Percentiles rank a stretch among this genome's conserved stretches.
phyloP scores from a whole-genome alignment of 2,329 filamentous ascomycete species.

The Penicillium sp. region DNA sequence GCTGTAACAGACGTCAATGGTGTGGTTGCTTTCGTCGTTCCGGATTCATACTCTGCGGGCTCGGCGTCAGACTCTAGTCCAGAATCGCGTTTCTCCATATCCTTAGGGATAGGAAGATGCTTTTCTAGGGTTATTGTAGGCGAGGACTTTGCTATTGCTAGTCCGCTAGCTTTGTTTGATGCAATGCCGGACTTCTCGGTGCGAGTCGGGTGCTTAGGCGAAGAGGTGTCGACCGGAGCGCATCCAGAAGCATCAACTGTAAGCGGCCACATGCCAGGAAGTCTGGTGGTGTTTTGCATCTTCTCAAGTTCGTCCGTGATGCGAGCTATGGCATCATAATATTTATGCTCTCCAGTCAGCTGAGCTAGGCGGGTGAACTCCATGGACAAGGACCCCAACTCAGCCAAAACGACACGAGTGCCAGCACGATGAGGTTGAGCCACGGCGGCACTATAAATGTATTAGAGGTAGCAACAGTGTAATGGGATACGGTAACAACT shows the following conservation, averaged over 20 bases:
- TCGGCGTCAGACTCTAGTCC: constrained; percentile 25
- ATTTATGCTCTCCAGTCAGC: constrained; percentile 73
- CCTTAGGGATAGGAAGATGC: constrained; percentile 9
- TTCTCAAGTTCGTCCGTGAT: constrained; percentile 77
- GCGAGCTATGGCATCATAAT: constrained; percentile 84
- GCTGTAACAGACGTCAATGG: constrained; percentile 1
- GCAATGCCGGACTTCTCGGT: constrained; percentile 19
- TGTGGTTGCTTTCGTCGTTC: constrained; percentile 8
- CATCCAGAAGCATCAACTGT: constrained; percentile 76
- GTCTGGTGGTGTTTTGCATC: constrained; percentile 65
- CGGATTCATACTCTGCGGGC: constrained; percentile 23
- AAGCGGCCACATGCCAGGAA: constrained; percentile 79
- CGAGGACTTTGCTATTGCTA: not conserved
- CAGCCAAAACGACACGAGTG: constrained; percentile 55
- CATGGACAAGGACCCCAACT: constrained; percentile 74
- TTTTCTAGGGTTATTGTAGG: not conserved
- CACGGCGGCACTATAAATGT: constrained; percentile 43
- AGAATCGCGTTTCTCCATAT: constrained; percentile 22
- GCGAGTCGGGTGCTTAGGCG: constrained; percentile 16
- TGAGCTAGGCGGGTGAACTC: constrained; percentile 89
- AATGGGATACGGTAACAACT: constrained; percentile 21
- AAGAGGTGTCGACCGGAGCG: constrained; percentile 35
- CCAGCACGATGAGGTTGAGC: constrained; percentile 62
- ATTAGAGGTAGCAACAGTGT: not conserved
- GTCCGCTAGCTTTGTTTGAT: not conserved